Base-by-base conservation (phyloP, 129 eudicot species). In the Helianthus tuberosus region DNA sequence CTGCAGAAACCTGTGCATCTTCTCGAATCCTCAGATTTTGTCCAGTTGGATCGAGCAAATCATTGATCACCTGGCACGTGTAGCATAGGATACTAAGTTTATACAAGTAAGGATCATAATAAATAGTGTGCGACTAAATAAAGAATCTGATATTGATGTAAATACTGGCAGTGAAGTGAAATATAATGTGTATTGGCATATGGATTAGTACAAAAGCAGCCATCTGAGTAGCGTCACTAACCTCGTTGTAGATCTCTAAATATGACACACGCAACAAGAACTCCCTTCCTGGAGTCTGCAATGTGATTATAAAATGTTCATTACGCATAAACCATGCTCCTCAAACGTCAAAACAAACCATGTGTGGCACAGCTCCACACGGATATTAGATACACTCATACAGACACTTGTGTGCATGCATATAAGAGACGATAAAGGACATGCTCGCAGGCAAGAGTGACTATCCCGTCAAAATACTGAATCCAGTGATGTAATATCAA, bases 181-280 rank as follows among this genome's bases (percentile, higher is more conserved):
- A 54, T 13, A 78, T 69, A 32, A 32, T 32, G 36, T 32, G 36
- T 12, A 23, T 71, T 11, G 36, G 20, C 14, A 41, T 46, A 25
- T 44, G 6, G 35, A 23, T 32, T 23, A 54, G 38, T 43, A 64
- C 77, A 48, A 73, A 51, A 75, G 53, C 66, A 70, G 67, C 16
- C 49, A 27, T 13, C 25, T n/a, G 50, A 35, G 62, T 63, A 49
- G 64, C 41, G 66, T 39, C 53, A 81, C 92, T 66, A 27, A 94
- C 99, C 99, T 95, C 99, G 17, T 95, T 95, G 75, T 95, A 95
- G 86, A 95, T 95, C 79, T 95, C 99, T 65, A 95, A 91, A 69
- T 95, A 95, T 11, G 99, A 95, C 17, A 95, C 99, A 1, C 99
- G 96, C 68, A 95, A 90, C 81, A 95, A 76, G 82, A 91, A 95